Percentiles rank a stretch among this genome's conserved stretches.
Evolutionary conservation across 2,329 filamentous ascomycete species (phyloP).

Genomic region (Coniochaeta ligniaria): DNA sequence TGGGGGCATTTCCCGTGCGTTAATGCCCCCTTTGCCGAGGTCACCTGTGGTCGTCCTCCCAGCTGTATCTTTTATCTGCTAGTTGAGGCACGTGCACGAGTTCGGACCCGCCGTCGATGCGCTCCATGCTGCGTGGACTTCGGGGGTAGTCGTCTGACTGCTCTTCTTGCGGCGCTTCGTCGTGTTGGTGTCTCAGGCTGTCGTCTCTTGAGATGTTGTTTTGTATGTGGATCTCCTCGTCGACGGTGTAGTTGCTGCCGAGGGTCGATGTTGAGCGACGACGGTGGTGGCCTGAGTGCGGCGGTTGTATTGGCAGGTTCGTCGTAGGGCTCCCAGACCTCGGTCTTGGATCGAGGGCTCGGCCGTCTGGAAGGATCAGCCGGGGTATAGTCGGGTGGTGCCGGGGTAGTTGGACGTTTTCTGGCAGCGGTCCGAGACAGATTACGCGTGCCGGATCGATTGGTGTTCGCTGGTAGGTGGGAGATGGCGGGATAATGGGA

Average conservation of each 20-base stretch:
- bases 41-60: constrained; percentile 28
- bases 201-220: constrained; percentile 19
- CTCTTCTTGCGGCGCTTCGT: background rate
- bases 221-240: constrained; percentile 32
- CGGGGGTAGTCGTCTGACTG: constrained; percentile 7
- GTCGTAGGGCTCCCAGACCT: constrained; percentile 9
- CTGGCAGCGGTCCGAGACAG: constrained; percentile 47
- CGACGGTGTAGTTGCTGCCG: constrained; percentile 50
- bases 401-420: constrained; percentile 33
- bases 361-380: constrained; percentile 18
- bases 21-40: background rate
- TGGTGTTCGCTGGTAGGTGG: constrained; percentile 35
- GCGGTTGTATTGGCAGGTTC: constrained; percentile 7
- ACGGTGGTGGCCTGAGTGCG: constrained; percentile 9
- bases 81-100: constrained; percentile 44
- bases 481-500: constrained; percentile 21
- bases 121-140: constrained; percentile 24
- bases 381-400: constrained; percentile 18
- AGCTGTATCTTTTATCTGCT: constrained; percentile 42
- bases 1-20: background rate
- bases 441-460: constrained; percentile 47
- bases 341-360: constrained; percentile 2
- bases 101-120: constrained; percentile 36
- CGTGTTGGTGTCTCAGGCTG: constrained; percentile 8
- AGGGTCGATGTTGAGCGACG: constrained; percentile 34